phyloP scores from a whole-genome alignment of 805 yeast species.

The Metschnikowia chrysomelidarum region DNA sequence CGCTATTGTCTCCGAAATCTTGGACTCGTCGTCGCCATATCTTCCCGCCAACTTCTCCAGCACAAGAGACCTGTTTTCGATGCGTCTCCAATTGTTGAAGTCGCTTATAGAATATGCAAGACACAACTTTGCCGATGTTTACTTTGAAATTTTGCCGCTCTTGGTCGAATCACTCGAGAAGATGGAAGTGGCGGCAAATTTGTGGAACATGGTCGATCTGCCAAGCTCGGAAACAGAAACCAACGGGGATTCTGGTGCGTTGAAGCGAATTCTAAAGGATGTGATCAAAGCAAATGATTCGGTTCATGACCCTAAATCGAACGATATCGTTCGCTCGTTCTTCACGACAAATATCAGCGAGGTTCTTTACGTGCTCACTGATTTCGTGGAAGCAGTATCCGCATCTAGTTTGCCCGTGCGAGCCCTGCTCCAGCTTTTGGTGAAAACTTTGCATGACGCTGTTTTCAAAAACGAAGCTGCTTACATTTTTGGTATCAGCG shows the following conservation, averaged over 20 bases:
- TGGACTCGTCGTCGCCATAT: constrained; percentile 53
- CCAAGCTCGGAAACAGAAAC: constrained; percentile 8
- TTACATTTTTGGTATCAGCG: constrained; percentile 30
- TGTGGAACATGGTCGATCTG: constrained; percentile 32
- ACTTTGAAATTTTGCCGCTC: constrained; percentile 36
- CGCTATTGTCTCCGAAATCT: constrained; percentile 53
- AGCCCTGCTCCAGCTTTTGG: constrained; percentile 23
- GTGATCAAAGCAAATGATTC: constrained; percentile 11
- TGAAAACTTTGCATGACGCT: constrained; percentile 29
- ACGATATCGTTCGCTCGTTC: constrained; percentile 26
- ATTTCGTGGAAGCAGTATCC: constrained; percentile 23
- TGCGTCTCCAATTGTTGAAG: constrained; percentile 46
- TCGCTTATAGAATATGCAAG: constrained; percentile 46
- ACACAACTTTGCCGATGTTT: constrained; percentile 43
- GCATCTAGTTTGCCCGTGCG: constrained; percentile 18
- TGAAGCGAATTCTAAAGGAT: constrained; percentile 15
- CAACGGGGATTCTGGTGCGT: constrained; percentile 4
- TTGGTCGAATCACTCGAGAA: constrained; percentile 34
- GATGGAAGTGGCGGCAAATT: constrained; percentile 42
- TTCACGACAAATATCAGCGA: constrained; percentile 24
- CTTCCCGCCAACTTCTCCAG: constrained; percentile 54
- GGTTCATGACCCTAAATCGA: constrained; percentile 7
- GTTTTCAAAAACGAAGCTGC: constrained; percentile 39
- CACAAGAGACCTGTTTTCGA: constrained; percentile 47
- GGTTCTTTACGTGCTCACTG: constrained; percentile 30